These are phyloP conservation scores for Epichloe festucae DNA, from an alignment of 2,329 filamentous ascomycete genomes.

Conservation along the genomic window DNA sequence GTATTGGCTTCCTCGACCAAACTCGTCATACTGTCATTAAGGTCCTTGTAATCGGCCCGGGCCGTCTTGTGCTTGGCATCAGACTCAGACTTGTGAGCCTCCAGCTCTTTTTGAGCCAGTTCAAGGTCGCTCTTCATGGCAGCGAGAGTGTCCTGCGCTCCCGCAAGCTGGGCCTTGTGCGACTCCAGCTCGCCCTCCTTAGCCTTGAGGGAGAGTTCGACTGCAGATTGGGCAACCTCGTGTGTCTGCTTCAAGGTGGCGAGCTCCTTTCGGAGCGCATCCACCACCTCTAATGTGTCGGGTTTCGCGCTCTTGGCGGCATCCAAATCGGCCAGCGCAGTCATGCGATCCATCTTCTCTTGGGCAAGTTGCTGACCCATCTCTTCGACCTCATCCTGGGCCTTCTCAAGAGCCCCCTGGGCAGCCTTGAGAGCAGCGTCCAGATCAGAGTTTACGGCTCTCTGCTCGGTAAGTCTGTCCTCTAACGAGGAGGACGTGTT, in stretches of 20 bases:
- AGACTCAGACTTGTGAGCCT: slow-evolving; percentile 36
- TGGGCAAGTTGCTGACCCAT: slow-evolving; percentile 41
- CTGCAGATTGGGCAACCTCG: slow-evolving; percentile 27
- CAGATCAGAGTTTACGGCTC: slow-evolving; percentile 22
- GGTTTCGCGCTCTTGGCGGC: slow-evolving; percentile 41
- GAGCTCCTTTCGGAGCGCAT: slow-evolving; percentile 39
- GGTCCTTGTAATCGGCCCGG: slow-evolving; percentile 46
- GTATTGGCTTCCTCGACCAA: slow-evolving; percentile 45
- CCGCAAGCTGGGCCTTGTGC: slow-evolving; percentile 19
- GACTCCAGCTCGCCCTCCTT: slow-evolving; percentile 24
- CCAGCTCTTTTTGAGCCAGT: slow-evolving; percentile 38
- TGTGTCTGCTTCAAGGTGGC: slow-evolving; percentile 33
- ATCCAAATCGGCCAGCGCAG: slow-evolving; percentile 47
- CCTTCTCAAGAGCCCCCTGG: slow-evolving; percentile 30
- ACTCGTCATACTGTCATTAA: slow-evolving; percentile 49
- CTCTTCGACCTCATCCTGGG: slow-evolving; percentile 34
- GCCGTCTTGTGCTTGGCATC: slow-evolving; percentile 41
- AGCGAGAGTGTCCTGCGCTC: slow-evolving; percentile 21
- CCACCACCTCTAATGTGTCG: slow-evolving; percentile 39
- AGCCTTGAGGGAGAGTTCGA: slow-evolving; percentile 20
- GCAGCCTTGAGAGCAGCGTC: slow-evolving; percentile 24
- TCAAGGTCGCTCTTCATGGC: slow-evolving; percentile 29
- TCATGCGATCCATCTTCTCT: slow-evolving; percentile 48
- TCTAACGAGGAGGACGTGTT: slow-evolving; percentile 20
- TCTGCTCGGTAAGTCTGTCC: slow-evolving; percentile 23